Evolutionary conservation across 208 protist species (phyloP).

Genomic region (Zelonia costaricensis): DNA sequence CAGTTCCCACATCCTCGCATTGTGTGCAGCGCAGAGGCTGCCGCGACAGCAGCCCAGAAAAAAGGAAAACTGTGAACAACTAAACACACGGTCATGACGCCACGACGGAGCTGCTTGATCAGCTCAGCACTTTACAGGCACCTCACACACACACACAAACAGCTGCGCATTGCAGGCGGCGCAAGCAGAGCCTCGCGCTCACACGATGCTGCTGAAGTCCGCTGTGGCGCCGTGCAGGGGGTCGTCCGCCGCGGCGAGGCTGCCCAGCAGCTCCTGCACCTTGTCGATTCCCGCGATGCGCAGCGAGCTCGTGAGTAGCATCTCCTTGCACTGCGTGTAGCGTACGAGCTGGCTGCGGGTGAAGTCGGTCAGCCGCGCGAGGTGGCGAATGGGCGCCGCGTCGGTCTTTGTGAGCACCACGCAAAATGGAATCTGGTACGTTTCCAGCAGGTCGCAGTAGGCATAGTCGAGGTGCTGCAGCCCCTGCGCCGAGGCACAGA

Average conservation of each 20-base stretch:
- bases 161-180: too few species aligned
- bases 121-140: too few species aligned
- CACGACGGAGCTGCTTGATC: too few species aligned
- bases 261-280: conserved; percentile 78
- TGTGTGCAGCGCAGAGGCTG: too few species aligned
- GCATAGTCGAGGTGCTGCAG: conserved; percentile 73
- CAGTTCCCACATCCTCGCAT: too few species aligned
- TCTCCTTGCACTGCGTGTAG: conserved; percentile 85
- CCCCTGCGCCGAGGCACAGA: conserved; percentile 78
- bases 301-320: conserved; percentile 81
- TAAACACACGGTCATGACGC: too few species aligned
- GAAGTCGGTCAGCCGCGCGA: conserved; percentile 81
- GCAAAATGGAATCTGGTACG: conserved; percentile 65
- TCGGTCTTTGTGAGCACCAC: conserved; percentile 91
- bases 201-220: conserved; percentile 85
- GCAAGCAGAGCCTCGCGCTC: too few species aligned
- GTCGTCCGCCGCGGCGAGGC: conserved; percentile 50
- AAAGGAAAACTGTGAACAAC: too few species aligned
- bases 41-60: too few species aligned
- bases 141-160: too few species aligned
- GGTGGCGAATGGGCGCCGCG: conserved; percentile 77
- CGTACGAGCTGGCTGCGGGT: conserved; percentile 78
- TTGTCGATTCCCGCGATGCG: conserved; percentile 86
- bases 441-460: conserved; percentile 78
- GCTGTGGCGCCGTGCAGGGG: conserved; percentile 47